These are phyloP conservation scores for Narthecium ossifragum DNA, from an alignment of 106 monocot genomes.

Conservation along the genomic window DNA sequence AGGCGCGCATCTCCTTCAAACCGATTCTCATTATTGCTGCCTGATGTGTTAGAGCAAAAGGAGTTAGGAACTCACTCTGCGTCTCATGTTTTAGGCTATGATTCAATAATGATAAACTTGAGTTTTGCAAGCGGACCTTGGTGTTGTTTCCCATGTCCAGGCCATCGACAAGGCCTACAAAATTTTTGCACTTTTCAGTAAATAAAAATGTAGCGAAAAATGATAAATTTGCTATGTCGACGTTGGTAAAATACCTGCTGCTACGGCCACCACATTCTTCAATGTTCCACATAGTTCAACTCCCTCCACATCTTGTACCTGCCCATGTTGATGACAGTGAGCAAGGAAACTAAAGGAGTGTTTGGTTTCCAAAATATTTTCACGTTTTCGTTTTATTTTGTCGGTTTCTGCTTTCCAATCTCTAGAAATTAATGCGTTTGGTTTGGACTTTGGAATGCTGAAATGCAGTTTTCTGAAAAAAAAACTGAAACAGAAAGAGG, in stretches of 20 bases:
- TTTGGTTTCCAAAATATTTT: too few species aligned
- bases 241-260: too few species aligned
- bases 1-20: conserved; percentile 71
- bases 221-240: too few species aligned
- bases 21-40: conserved; percentile 98
- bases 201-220: too few species aligned
- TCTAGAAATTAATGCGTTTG: too few species aligned
- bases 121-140: conserved; percentile 43
- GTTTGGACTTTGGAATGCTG: too few species aligned
- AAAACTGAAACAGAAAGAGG: too few species aligned
- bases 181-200: too few species aligned
- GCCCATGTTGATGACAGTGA: conserved; percentile 4
- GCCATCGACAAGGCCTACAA: conserved; percentile 86
- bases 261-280: conserved; percentile 91
- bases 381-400: too few species aligned
- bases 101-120: background rate
- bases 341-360: too few species aligned
- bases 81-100: background rate
- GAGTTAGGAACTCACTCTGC: conserved; percentile 3
- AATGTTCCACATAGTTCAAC: conserved; percentile 91
- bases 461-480: too few species aligned
- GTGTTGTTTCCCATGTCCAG: conserved; percentile 96
- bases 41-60: conserved; percentile 19
- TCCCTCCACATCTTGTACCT: conserved; percentile 91
- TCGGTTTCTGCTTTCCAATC: too few species aligned